A percentile compares a stretch with the other conserved stretches of the same genome.
Evolutionary conservation across 805 yeast genomes (phyloP).

Genomic region (Maudiozyma bulderi): DNA sequence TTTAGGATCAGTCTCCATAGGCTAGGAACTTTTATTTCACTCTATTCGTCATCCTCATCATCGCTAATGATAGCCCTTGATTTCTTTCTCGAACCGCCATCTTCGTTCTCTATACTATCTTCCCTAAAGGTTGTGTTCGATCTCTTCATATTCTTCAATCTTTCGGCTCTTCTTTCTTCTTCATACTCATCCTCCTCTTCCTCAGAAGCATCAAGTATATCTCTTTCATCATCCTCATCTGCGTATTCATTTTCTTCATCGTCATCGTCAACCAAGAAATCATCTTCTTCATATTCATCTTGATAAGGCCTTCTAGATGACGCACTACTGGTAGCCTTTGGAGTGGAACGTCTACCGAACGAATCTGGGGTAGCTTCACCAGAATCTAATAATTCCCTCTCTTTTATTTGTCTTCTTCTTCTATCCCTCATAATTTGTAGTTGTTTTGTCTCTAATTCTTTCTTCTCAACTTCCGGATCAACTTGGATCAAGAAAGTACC

Average conservation of each 20-base stretch:
- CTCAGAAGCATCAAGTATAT: slow-evolving; percentile 32
- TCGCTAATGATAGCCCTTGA: slow-evolving; percentile 25
- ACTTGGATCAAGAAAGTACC: slow-evolving; percentile 34
- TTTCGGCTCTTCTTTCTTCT: slow-evolving; percentile 48
- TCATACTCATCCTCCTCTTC: slow-evolving; percentile 39
- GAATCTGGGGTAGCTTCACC: slow-evolving; percentile 8
- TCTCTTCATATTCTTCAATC: slow-evolving; percentile 44
- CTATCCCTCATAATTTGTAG: slow-evolving; percentile 56
- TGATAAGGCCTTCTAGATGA: slow-evolving; percentile 10
- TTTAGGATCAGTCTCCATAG: not conserved
- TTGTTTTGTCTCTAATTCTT: slow-evolving; percentile 57
- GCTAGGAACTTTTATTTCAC: not conserved
- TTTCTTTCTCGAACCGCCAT: slow-evolving; percentile 24
- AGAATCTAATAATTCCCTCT: slow-evolving; percentile 37
- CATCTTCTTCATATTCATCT: slow-evolving; percentile 29
- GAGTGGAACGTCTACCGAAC: slow-evolving; percentile 11
- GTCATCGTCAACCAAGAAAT: slow-evolving; percentile 29
- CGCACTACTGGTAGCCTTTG: slow-evolving; percentile 4
- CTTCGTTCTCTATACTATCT: slow-evolving; percentile 21
- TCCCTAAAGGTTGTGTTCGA: slow-evolving; percentile 46
- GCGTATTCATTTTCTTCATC: slow-evolving; percentile 23
- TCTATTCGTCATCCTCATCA: slow-evolving; percentile 31
- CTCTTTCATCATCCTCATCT: slow-evolving; percentile 21
- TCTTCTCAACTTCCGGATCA: slow-evolving; percentile 65
- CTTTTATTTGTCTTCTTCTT: slow-evolving; percentile 47